These are phyloP conservation scores for Russula compacta DNA, from an alignment of 768 basidiomycete species.

Conservation along the genomic window DNA sequence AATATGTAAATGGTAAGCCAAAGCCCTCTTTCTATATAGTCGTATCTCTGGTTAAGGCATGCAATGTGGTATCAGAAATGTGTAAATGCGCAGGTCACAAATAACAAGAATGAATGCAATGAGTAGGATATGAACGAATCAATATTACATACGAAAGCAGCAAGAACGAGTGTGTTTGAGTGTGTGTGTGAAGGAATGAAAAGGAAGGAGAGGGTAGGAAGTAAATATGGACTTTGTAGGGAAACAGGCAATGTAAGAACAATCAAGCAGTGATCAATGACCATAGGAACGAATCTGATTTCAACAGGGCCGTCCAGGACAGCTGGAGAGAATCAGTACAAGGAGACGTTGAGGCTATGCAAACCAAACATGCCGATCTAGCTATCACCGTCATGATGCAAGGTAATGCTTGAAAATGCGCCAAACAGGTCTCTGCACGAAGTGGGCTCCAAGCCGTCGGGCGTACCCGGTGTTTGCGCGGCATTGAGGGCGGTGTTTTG, in stretches of 20 bases:
- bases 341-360: not conserved
- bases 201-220: not conserved
- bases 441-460: conserved; percentile 36
- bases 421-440: conserved; percentile 66
- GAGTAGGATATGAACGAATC: not conserved
- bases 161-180: conserved; percentile 3
- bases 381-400: conserved; percentile 70
- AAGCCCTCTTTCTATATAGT: conserved; percentile 17
- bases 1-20: conserved; percentile 13
- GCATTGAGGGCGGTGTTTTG: conserved; percentile 27
- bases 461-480: conserved; percentile 32
- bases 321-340: not conserved
- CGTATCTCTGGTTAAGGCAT: conserved; percentile 8
- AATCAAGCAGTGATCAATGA: not conserved
- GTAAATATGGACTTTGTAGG: not conserved
- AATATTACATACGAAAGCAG: conserved; percentile 5
- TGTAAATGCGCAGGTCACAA: conserved; percentile 18
- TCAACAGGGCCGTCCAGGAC: not conserved
- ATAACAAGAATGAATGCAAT: conserved; percentile 16
- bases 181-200: not conserved
- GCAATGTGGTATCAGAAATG: conserved; percentile 19
- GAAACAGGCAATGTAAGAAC: not conserved
- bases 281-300: not conserved
- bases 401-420: conserved; percentile 83
- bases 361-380: not conserved